Evolutionary conservation across 192 early-diverging fungal genomes (phyloP), one percentile per base, ranked within the genome.

Genomic region (Backusella tarrabulga): DNA sequence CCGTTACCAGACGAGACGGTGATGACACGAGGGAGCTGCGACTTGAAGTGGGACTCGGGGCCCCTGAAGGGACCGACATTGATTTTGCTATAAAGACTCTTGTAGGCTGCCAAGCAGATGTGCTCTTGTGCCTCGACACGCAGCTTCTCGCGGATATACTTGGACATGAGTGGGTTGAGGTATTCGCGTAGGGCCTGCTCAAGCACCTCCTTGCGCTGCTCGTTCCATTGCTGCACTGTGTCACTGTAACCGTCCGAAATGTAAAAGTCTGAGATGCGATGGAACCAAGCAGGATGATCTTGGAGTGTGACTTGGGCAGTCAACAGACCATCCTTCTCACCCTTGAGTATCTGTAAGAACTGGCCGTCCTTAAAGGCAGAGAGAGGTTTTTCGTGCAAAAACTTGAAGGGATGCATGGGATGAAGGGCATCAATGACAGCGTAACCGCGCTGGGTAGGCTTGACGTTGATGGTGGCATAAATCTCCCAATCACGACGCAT

Each of bases 381-480:
- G 6, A 93, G 83, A 17, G 91, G 94, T 80, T 97, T 98, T 40
- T 91, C 87, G 17, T 80, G 78, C 66, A 99, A 76, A 44, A 92
- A 97, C 87, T 97, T 97, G 87, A 97, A 96, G 5, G 91, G 88
- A 21, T 76, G 83, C 69, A 91, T 94, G 1, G 92, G 88, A 73
- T 98, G 96, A 14, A 89, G 83, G 12, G 88, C 88, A 52, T 94
- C 91, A 72, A 99, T 96, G 72, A 91, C 91, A 35, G 74, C 84
- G 32, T 84, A 77, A 0, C 96, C 97, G 71, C 91, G 92, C 38
- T 92, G 91, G 2, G 96, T 99, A 1, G 96, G 95, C 32, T 83
- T 87, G 32, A 95, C 92, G 29, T 87, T 85, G 12, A 97, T 87
- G 34, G 88, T 86, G 36, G 92, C 94, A 71, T 92, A 83, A 21